phyloP scores from a whole-genome alignment of 129 eudicot species.

The Cynara cardunculus region DNA sequence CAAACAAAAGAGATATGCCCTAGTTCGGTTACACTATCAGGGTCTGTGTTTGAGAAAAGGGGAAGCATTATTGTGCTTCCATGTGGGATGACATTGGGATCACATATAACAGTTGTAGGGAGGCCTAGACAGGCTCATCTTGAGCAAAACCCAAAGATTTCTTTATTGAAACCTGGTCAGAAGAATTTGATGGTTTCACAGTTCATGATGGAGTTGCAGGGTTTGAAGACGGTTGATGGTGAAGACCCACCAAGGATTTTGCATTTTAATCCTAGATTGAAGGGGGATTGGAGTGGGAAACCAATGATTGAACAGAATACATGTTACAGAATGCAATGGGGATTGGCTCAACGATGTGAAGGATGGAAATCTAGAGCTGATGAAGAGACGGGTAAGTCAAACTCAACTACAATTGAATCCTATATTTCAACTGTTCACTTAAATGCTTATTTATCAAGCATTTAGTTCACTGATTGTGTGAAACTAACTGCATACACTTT shows the following conservation, averaged over 20 bases:
- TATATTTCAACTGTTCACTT: too few relatives aligned
- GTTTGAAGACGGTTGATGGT: constrained; percentile 71
- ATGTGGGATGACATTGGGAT: constrained; percentile 79
- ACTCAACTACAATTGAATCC: not conserved
- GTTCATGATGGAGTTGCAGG: constrained; percentile 81
- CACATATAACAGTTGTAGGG: constrained; percentile 62
- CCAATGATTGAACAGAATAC: constrained; percentile 84
- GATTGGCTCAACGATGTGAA: constrained; percentile 58
- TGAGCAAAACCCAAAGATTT: constrained; percentile 58
- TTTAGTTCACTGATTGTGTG: not conserved
- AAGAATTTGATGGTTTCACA: constrained; percentile 62
- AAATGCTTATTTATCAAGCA: too few relatives aligned
- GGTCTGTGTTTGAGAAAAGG: constrained; percentile 30
- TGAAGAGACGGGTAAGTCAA: constrained; percentile 72
- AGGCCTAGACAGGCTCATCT: constrained; percentile 46
- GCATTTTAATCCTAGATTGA: constrained; percentile 81
- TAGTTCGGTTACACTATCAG: constrained; percentile 49
- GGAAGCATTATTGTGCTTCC: constrained; percentile 61
- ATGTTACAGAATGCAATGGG: constrained; percentile 82
- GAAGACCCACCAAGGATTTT: constrained; percentile 79
- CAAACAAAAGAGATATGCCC: constrained; percentile 44
- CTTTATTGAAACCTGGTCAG: constrained; percentile 58
- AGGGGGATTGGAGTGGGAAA: constrained; percentile 85
- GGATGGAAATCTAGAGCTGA: constrained; percentile 70
- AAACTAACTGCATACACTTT: not conserved